Evolutionary conservation across 768 basidiomycete species (phyloP), one percentile per base, ranked within the genome.

Genomic region (Pisolithus albus): DNA sequence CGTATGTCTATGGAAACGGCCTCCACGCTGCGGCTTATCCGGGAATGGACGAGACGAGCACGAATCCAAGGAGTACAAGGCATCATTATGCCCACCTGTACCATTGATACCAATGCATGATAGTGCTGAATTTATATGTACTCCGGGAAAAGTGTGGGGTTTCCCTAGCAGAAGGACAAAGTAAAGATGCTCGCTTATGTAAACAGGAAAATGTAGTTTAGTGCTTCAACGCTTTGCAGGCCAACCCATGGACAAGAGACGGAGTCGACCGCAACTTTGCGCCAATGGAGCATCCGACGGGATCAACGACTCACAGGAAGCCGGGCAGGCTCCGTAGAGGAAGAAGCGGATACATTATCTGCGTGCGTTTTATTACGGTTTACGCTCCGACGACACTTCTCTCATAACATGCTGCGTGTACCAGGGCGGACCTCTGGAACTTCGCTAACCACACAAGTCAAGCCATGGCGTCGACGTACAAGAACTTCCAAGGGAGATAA

Each of bases 401-500:
- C 21, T 11, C 36, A 42, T 19, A 18, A 4, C 8, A n/a, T 26
- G 6, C 26, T 26, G 26, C 26, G 26, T 7, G 90, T 34, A 34
- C 34, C 34, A 34, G 4, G 11, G 4, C 11, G 15, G 89, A 49
- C 69, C 95, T 24, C 79, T 95, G 38, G 88, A 92, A 56, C 70
- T 96, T 26, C 79, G 92, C 42, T 92, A 84, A 63, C 70, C 94
- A 24, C 78, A 83, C 48, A 83, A 79, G 61, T 64, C 79, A 26
- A 73, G 88, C 50, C 80, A 84, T 61, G 95, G 94, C 1, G 96
- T 99, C 47, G 92, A 96, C 59, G 78, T 82, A 1, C 74, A 82
- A 43, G 92, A 86, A 62, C 72, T 99, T 90, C 84, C 64, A 83
- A 86, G 55, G 95, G 94, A 0, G 92, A 92, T 61, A 75, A 65